phyloP scores from a whole-genome alignment of 2,329 filamentous ascomycete species.

The Ceratocystis ficicola region DNA sequence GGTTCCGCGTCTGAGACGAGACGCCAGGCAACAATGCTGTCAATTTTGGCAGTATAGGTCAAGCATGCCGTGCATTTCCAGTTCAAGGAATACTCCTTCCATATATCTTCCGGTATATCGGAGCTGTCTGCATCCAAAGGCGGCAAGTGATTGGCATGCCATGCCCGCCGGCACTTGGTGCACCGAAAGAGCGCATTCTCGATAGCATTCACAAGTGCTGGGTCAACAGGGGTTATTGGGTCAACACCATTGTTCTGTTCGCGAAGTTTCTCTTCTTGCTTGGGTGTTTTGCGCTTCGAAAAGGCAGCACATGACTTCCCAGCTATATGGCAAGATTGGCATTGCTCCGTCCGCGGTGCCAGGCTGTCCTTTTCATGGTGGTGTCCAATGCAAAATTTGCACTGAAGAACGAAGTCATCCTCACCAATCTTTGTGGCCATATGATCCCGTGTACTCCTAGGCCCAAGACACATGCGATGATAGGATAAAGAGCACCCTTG shows the following conservation, averaged over 20 bases:
- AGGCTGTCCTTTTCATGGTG: conserved; percentile 52
- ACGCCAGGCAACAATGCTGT: conserved; percentile 79
- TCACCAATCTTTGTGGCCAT: conserved; percentile 72
- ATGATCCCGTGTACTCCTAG: conserved; percentile 64
- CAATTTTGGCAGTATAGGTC: conserved; percentile 53
- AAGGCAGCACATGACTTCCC: conserved; percentile 65
- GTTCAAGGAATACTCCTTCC: conserved; percentile 58
- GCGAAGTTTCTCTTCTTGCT: conserved; percentile 73
- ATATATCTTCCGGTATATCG: conserved; percentile 38
- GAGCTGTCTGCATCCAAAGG: conserved; percentile 37
- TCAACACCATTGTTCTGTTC: conserved; percentile 69
- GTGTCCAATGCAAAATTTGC: conserved; percentile 65
- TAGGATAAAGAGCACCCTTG: conserved; percentile 81
- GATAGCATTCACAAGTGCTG: conserved; percentile 58
- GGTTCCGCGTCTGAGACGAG: conserved; percentile 34
- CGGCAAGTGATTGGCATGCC: conserved; percentile 75
- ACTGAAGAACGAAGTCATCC: conserved; percentile 76
- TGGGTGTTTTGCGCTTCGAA: conserved; percentile 55
- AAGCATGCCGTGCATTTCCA: conserved; percentile 76
- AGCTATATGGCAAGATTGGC: conserved; percentile 54
- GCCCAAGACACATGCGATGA: conserved; percentile 72
- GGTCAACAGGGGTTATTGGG: conserved; percentile 54
- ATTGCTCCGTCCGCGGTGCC: conserved; percentile 59
- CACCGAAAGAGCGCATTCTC: conserved; percentile 77
- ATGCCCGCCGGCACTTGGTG: conserved; percentile 59